Evolutionary conservation across 2,329 filamentous ascomycete species (phyloP).

Genomic region (Fusarium armeniacum): DNA sequence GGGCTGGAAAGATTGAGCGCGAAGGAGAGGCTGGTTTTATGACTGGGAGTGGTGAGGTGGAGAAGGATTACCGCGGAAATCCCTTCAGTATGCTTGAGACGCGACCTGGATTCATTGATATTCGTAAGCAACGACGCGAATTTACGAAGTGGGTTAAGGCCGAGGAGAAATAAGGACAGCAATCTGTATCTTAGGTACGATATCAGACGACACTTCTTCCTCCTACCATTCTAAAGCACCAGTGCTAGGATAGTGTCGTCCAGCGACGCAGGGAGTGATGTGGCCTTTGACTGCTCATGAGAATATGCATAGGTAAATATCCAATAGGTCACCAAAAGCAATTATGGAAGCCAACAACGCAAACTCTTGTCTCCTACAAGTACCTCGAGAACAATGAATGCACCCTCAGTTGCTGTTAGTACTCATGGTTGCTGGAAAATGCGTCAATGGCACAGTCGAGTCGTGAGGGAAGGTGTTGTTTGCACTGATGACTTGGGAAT

Average conservation of each 20-base stretch:
- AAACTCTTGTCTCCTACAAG: not conserved
- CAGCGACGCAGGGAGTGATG: not conserved
- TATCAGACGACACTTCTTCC: conserved; percentile 1
- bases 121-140: conserved; percentile 82
- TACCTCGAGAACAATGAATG: not conserved
- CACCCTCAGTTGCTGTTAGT: not conserved
- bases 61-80: conserved; percentile 80
- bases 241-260: not conserved
- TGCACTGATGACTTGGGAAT: not conserved
- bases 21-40: conserved; percentile 74
- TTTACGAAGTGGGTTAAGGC: conserved; percentile 80
- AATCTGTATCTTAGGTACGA: not conserved
- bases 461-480: not conserved
- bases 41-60: conserved; percentile 72
- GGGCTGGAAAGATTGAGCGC: conserved; percentile 87
- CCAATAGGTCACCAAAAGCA: not conserved
- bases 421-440: not conserved
- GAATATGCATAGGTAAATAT: not conserved
- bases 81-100: conserved; percentile 85
- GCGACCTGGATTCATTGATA: conserved; percentile 87
- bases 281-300: not conserved
- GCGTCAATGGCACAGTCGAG: too few species aligned
- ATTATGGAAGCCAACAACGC: not conserved
- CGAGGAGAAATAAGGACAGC: conserved; percentile 36
- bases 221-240: not conserved